Evolutionary conservation across 1,284 basidiomycete species (phyloP).

Genomic region (Cystobasidium sp.): DNA sequence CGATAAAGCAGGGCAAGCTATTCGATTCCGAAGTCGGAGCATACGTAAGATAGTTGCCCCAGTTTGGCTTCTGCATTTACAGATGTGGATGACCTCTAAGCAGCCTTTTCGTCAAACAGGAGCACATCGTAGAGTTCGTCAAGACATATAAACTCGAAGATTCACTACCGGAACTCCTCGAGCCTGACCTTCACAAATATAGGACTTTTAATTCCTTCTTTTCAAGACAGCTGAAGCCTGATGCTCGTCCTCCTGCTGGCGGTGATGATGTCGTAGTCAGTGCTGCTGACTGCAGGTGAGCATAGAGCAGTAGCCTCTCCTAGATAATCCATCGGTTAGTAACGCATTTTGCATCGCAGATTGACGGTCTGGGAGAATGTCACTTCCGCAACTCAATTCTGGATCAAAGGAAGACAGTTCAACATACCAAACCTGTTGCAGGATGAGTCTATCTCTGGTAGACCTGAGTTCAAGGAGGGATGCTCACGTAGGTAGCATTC

Average conservation of each 20-base stretch:
- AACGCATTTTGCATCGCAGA: conserved; percentile 54
- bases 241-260: conserved; percentile 75
- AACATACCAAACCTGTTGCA: conserved; percentile 67
- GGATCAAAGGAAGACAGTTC: conserved; percentile 78
- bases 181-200: conserved; percentile 68
- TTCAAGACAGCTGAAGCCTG: conserved; percentile 85
- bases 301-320: neutral
- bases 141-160: conserved; percentile 67
- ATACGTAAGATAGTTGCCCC: conserved; percentile 49
- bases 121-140: conserved; percentile 74
- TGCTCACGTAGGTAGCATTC: conserved; percentile 1
- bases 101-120: conserved; percentile 59
- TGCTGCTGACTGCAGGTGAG: conserved; percentile 67
- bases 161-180: conserved; percentile 66
- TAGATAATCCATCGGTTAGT: conserved; percentile 26
- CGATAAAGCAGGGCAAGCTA: conserved; percentile 63
- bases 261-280: conserved; percentile 72
- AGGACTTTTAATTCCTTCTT: conserved; percentile 80
- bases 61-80: neutral
- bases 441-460: conserved; percentile 59
- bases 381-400: conserved; percentile 64
- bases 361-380: conserved; percentile 70
- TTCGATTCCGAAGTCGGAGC: conserved; percentile 57
- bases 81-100: neutral
- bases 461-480: conserved; percentile 38